A percentile compares a stretch with the other conserved stretches of the same genome.
phyloP scores from a whole-genome alignment of 257 asterid species.

The Voacanga thouarsii region DNA sequence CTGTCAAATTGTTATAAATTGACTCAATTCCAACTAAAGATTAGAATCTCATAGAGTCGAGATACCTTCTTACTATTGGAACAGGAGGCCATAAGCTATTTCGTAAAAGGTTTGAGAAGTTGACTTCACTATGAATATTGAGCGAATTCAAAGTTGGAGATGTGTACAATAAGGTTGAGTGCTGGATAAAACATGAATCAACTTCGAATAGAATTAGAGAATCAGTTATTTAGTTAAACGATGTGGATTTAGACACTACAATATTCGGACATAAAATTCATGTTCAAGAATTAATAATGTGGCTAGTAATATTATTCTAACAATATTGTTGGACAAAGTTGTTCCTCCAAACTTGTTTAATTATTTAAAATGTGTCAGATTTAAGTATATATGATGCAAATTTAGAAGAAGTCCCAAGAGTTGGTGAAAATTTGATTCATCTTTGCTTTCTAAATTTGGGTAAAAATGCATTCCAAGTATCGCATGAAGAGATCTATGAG shows the following conservation, averaged over 20 bases:
- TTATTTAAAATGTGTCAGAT: background rate
- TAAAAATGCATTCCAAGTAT: slow-evolving; percentile 1
- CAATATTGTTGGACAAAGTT: too few relatives aligned
- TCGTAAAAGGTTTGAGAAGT: slow-evolving; percentile 3
- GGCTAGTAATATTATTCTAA: too few relatives aligned
- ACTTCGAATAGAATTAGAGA: too few relatives aligned
- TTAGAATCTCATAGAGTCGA: slow-evolving; percentile 14
- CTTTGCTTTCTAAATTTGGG: slow-evolving; percentile 20
- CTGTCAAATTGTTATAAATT: slow-evolving; percentile 10
- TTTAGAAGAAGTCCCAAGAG: background rate
- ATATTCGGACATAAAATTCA: too few relatives aligned
- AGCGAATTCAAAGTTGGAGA: slow-evolving; percentile 4
- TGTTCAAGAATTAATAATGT: too few relatives aligned
- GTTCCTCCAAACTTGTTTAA: too few relatives aligned
- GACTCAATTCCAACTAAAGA: slow-evolving; percentile 16
- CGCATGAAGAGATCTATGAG: slow-evolving; percentile 9
- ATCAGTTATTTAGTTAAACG: too few relatives aligned
- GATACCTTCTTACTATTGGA: slow-evolving; percentile 14
- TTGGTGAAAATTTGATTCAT: background rate
- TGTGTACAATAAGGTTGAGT: background rate
- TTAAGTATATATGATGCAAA: slow-evolving; percentile 11
- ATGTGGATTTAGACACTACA: too few relatives aligned
- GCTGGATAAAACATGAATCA: too few relatives aligned
- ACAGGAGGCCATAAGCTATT: background rate
- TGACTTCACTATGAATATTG: background rate